These are phyloP conservation scores for Salvia hispanica DNA, from an alignment of 257 asterid genomes.

Conservation along the genomic window DNA sequence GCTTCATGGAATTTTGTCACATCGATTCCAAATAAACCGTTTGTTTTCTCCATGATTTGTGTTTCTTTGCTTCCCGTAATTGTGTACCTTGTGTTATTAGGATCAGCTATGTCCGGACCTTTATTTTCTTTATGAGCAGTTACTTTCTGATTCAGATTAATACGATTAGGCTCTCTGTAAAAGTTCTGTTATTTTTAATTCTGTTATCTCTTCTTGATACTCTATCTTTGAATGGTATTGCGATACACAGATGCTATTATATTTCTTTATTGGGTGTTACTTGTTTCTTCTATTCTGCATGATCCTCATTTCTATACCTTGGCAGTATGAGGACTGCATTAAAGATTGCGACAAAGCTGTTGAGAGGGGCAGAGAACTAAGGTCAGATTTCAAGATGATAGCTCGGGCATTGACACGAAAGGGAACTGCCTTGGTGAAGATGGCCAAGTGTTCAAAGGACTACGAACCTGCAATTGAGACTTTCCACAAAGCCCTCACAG, in stretches of 20 bases:
- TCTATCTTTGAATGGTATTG: neutral
- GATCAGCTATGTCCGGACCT: no score
- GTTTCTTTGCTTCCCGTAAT: neutral
- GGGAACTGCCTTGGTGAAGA: slow-evolving; percentile 82
- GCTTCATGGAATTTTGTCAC: neutral
- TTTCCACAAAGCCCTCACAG: slow-evolving; percentile 92
- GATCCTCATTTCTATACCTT: neutral
- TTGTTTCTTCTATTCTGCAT: neutral
- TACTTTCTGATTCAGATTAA: no score
- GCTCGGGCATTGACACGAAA: slow-evolving; percentile 94
- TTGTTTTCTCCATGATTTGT: neutral
- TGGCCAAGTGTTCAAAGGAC: slow-evolving; percentile 78
- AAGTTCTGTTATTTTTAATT: no score
- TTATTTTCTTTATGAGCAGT: no score
- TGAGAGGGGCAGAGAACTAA: slow-evolving; percentile 88
- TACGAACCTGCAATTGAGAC: slow-evolving; percentile 79
- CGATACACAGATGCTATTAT: no score
- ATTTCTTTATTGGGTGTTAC: neutral
- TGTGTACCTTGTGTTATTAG: no score
- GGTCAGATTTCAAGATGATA: slow-evolving; percentile 85
- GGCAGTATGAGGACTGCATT: slow-evolving; percentile 79
- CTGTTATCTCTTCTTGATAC: no score
- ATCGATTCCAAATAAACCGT: neutral
- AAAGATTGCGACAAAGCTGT: slow-evolving; percentile 95
- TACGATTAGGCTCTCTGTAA: no score